Percentiles rank a stretch among this genome's conserved stretches.
These are phyloP conservation scores for Aureobasidium subglaciale DNA, from an alignment of 2,329 filamentous ascomycete genomes.

Conservation along the genomic window DNA sequence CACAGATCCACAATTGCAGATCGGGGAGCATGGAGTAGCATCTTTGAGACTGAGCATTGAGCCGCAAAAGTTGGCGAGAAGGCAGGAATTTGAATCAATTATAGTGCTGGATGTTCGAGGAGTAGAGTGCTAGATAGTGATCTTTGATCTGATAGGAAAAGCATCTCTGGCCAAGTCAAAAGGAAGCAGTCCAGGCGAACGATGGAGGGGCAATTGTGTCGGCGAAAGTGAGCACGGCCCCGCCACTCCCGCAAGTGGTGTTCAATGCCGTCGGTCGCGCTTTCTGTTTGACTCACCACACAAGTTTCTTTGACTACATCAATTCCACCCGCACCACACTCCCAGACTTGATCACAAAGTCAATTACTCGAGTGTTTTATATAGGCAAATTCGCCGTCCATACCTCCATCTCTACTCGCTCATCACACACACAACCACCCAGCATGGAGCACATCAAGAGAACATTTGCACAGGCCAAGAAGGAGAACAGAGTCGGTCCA, in stretches of 20 bases:
- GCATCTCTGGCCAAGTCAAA: neutral
- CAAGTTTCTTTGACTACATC: neutral
- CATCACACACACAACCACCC: conserved; percentile 1
- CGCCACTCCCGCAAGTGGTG: neutral
- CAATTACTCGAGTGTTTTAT: neutral
- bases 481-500: conserved; percentile 37
- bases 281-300: conserved; percentile 12
- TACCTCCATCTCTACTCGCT: neutral
- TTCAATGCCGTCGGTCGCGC: neutral
- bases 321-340: neutral
- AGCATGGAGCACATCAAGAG: conserved; percentile 44
- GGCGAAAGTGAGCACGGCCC: neutral
- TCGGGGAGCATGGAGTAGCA: neutral
- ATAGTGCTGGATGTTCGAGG: too few relatives aligned
- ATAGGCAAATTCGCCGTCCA: neutral
- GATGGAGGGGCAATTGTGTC: neutral
- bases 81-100: too few relatives aligned
- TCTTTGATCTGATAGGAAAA: too few relatives aligned
- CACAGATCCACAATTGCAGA: neutral
- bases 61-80: too few relatives aligned
- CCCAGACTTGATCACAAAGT: neutral
- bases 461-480: conserved; percentile 45
- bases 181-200: neutral
- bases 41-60: too few relatives aligned
- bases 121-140: too few relatives aligned